Base-by-base conservation (phyloP, 148 eudicot genomes). In the Fagopyrum esculentum region DNA sequence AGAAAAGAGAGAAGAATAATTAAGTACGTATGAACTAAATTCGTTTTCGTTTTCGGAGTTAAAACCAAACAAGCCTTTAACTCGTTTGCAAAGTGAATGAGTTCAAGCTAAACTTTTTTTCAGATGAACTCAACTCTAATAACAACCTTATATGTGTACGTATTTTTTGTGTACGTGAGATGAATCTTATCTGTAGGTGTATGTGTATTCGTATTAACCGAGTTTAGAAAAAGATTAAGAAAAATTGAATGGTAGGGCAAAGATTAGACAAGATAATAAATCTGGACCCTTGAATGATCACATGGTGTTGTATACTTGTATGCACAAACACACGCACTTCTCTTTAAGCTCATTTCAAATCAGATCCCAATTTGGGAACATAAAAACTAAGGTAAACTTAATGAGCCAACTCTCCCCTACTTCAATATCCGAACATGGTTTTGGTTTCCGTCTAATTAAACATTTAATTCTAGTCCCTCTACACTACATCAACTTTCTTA, bases 341-440 rank as follows among this genome's bases (percentile, higher is more conserved):
- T 63, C 44, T 29, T 63, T 63, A 63, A 63, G 16, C 69, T 44
- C 69, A 63, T 63, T 63, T 63, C 69, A 63, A 29, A 63, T 63
- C 69, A 30, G 69, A 63, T 44, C 9, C 69, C 69, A 63, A 29
- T 29, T 63, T 63, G 69, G 69, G 69, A 26, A 63, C 69, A 63
- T 29, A 43, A 29, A 63, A 30, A 29, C 66, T 9, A 22, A 22
- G 66, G 66, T 60, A 60, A 60, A 60, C 3, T 60, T 60, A 26
- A 60, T 60, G 15, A 60, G 35, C 40, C 10, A 60, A 11, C 66
- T 11, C 9, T 60, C 13, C 40, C 40, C 35, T 60, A 60, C 66
- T 60, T 60, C 66, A 26, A 26, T 35, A 60, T 22, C 35, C 13
- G 19, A 60, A 26, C 66, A 60, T 60, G 66, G 66, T 59, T 59